phyloP scores from a whole-genome alignment of 345 rosid species.

The Brassica cretica region DNA sequence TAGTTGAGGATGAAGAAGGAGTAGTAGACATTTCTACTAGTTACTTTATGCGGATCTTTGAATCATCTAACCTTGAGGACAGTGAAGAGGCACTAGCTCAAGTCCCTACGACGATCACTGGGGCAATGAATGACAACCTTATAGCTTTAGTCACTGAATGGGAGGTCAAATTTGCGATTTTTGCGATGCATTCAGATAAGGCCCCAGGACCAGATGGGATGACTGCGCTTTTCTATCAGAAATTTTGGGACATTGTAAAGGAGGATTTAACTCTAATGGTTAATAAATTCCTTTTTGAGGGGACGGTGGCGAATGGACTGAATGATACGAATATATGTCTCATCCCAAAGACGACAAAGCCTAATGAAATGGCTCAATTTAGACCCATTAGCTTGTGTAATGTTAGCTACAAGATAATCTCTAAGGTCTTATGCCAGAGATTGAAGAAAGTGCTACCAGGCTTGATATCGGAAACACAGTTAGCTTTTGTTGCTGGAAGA shows the following conservation, averaged over 20 bases:
- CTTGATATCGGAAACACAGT: not conserved
- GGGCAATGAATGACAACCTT: not conserved
- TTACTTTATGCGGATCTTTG: no score
- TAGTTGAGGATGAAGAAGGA: no score
- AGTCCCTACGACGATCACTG: not conserved
- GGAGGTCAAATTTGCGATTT: not conserved
- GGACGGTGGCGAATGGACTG: not conserved
- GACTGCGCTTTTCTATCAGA: not conserved
- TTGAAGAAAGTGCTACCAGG: not conserved
- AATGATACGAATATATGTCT: not conserved
- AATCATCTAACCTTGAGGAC: no score
- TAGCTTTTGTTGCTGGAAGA: not conserved
- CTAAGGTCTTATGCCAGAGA: not conserved
- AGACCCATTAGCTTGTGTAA: not conserved
- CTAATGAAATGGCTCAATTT: not conserved
- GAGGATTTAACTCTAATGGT: not conserved
- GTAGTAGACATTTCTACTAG: no score
- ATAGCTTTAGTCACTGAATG: not conserved
- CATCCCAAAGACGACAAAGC: not conserved
- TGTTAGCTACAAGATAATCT: not conserved
- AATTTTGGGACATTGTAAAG: no score
- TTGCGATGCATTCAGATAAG: not conserved
- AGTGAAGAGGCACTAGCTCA: no score
- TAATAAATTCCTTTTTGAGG: not conserved
- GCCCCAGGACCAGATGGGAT: not conserved